Evolutionary conservation across 1,284 basidiomycete genomes (phyloP).

Genomic region (Ustilago crameri): DNA sequence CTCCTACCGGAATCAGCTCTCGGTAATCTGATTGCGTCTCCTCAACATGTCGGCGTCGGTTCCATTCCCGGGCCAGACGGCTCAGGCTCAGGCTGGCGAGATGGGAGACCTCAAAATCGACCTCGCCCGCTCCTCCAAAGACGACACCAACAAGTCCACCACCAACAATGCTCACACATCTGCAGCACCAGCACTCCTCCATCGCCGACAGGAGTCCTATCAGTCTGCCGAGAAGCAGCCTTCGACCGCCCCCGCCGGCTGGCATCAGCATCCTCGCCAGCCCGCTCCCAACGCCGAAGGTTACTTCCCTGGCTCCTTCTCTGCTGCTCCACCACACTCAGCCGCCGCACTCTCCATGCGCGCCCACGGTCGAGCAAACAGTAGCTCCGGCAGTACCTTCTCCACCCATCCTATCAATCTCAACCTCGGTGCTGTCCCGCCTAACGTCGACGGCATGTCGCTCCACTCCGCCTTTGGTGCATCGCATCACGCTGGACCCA

Average conservation of each 20-base stretch:
- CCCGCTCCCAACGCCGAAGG: constrained; percentile 49
- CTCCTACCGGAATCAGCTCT: too few relatives aligned
- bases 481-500: constrained; percentile 16
- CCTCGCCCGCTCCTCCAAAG: constrained; percentile 22
- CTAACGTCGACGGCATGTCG: constrained; percentile 26
- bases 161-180: background rate
- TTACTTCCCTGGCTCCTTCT: constrained; percentile 45
- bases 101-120: constrained; percentile 45
- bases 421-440: constrained; percentile 22
- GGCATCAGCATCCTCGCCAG: constrained; percentile 53
- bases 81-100: constrained; percentile 11
- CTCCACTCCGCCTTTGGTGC: constrained; percentile 33
- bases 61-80: constrained; percentile 34
- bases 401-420: constrained; percentile 32
- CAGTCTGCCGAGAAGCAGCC: constrained; percentile 25
- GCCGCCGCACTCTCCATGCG: constrained; percentile 39
- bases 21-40: too few relatives aligned
- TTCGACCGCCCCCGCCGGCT: constrained; percentile 21
- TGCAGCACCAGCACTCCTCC: constrained; percentile 8
- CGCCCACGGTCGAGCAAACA: constrained; percentile 35
- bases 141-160: background rate
- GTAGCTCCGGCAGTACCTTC: constrained; percentile 14
- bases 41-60: constrained; percentile 35
- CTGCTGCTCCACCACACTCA: constrained; percentile 30
- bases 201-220: constrained; percentile 30